These are phyloP conservation scores for Gossypium raimondii DNA, from an alignment of 345 rosid genomes.

Conservation along the genomic window DNA sequence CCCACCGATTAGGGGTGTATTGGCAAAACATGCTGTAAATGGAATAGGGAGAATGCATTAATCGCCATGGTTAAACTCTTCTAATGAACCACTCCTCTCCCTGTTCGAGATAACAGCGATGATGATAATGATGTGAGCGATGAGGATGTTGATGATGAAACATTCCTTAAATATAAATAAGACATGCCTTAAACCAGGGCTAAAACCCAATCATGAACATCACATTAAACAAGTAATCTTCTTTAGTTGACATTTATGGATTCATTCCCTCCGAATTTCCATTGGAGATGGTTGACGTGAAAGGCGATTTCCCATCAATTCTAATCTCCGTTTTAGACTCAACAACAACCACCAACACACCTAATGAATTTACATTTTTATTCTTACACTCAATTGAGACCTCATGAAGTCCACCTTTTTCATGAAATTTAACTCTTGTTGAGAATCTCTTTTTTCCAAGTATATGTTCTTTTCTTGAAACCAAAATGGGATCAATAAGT, in stretches of 20 bases:
- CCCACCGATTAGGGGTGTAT: too few relatives aligned
- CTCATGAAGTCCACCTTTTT: slow-evolving; percentile 47
- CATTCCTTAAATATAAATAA: not conserved
- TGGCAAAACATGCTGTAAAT: too few relatives aligned
- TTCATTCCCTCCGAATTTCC: slow-evolving; percentile 78
- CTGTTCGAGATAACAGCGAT: slow-evolving; percentile 29
- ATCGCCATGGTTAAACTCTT: slow-evolving; percentile 23
- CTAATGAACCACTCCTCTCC: slow-evolving; percentile 34
- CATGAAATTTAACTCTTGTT: slow-evolving; percentile 50
- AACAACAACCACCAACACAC: slow-evolving; percentile 18
- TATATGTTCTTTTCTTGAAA: slow-evolving; percentile 60
- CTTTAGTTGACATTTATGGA: slow-evolving; percentile 43
- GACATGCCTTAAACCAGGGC: slow-evolving; percentile 63
- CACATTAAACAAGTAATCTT: slow-evolving; percentile 64
- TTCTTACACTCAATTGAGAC: slow-evolving; percentile 59
- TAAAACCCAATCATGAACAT: slow-evolving; percentile 76
- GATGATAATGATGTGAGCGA: not conserved
- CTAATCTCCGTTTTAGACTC: slow-evolving; percentile 65
- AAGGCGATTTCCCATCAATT: slow-evolving; percentile 56
- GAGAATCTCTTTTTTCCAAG: slow-evolving; percentile 59
- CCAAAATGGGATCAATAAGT: slow-evolving; percentile 54
- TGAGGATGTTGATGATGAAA: slow-evolving; percentile 19
- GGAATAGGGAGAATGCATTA: too few relatives aligned
- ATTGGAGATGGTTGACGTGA: slow-evolving; percentile 64
- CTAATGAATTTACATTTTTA: slow-evolving; percentile 15